These are phyloP conservation scores for Pseudocercospora fuligena DNA, from an alignment of 2,329 filamentous ascomycete genomes.

Conservation along the genomic window DNA sequence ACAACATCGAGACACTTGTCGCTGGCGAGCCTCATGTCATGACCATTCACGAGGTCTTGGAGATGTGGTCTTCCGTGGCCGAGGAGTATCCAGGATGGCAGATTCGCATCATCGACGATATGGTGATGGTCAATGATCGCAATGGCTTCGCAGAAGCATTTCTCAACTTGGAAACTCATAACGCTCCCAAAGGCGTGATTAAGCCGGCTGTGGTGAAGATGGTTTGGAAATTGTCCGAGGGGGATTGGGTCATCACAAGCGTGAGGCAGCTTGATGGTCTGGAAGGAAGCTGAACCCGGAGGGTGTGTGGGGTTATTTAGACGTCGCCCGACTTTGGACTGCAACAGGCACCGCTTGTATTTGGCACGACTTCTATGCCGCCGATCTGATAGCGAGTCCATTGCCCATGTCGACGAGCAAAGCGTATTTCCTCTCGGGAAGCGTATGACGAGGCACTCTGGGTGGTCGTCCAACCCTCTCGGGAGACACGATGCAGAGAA, in stretches of 20 bases:
- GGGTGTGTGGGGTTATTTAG: not conserved
- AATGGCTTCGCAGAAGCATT: constrained; percentile 4
- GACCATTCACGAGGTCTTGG: not conserved
- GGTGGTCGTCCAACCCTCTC: too few relatives aligned
- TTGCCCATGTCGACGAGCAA: too few relatives aligned
- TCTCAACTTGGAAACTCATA: not conserved
- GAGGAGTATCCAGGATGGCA: not conserved
- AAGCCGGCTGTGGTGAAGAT: constrained; percentile 6
- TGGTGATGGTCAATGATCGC: not conserved
- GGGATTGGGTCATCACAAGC: not conserved
- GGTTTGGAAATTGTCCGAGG: not conserved
- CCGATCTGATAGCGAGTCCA: not conserved
- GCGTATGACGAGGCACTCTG: too few relatives aligned
- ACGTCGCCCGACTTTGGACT: not conserved
- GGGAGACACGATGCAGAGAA: not conserved
- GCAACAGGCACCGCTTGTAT: not conserved
- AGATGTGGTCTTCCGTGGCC: not conserved
- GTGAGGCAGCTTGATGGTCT: constrained; percentile 2
- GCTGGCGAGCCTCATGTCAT: not conserved
- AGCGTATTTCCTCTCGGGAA: too few relatives aligned
- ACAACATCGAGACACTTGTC: not conserved
- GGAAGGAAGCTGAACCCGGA: not conserved
- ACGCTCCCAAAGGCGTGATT: not conserved
- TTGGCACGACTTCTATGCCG: not conserved
- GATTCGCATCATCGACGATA: not conserved